Percentiles rank a stretch among this genome's conserved stretches.
phyloP scores from a whole-genome alignment of 371 early-diverging fungal genomes.

The Lichtheimia corymbifera region DNA sequence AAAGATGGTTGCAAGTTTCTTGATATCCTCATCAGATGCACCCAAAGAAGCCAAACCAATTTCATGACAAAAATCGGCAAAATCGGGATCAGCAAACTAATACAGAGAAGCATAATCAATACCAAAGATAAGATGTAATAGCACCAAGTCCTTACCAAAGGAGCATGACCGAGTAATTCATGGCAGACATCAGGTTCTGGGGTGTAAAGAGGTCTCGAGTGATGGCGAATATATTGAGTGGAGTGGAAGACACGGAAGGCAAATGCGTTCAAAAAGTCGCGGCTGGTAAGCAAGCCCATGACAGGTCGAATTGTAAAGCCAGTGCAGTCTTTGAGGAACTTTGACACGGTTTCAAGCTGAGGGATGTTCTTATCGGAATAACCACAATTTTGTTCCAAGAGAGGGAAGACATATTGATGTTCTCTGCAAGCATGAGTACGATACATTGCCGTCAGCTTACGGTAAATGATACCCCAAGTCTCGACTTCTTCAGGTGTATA shows the following conservation, averaged over 20 bases:
- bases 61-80: conserved; percentile 95
- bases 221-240: conserved; percentile 96
- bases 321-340: conserved; percentile 94
- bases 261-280: conserved; percentile 96
- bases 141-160: conserved; percentile 41
- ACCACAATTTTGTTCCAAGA: conserved; percentile 91
- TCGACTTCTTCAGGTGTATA: conserved; percentile 83
- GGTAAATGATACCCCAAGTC: conserved; percentile 88
- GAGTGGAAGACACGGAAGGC: conserved; percentile 97
- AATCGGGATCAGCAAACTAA: conserved; percentile 92
- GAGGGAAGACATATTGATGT: conserved; percentile 87
- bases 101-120: not conserved
- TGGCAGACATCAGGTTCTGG: conserved; percentile 95
- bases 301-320: conserved; percentile 96
- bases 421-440: conserved; percentile 91
- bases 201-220: conserved; percentile 89
- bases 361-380: conserved; percentile 87
- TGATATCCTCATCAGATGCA: conserved; percentile 89
- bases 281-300: conserved; percentile 90
- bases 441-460: conserved; percentile 76
- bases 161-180: conserved; percentile 82
- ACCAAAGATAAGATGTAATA: not conserved
- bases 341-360: conserved; percentile 89
- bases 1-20: conserved; percentile 89
- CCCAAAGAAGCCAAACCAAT: conserved; percentile 95